Base-by-base conservation (phyloP, 257 asterid genomes). In the Solanum tarapatanum region DNA sequence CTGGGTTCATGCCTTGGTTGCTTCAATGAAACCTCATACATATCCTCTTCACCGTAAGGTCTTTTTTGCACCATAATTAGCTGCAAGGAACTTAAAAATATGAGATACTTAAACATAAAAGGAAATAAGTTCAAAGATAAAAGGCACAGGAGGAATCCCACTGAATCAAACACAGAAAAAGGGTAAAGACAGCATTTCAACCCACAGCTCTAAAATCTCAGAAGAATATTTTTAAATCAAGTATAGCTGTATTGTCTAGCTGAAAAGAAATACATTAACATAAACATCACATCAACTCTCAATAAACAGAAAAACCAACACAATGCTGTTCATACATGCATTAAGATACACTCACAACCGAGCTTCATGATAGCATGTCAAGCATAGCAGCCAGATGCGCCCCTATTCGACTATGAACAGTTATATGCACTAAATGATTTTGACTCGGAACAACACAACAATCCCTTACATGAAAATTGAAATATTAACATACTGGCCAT, bases 41-140 rank as follows among this genome's bases (percentile, higher is more conserved):
- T 74, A 82, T 92, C 90, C 76, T 89, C 95, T 89, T 92, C 94
- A 83, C 88, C 92, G 32, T 89, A 90, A 14, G 95, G 93, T 30
- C 98, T 93, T 84, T 95, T 95, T 84, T 90, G 88, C 84, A 93
- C 98, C 98, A 95, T 95, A 85, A 84, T 72, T 72, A 84, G 64
- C 76, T 39, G 60, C 60, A 66, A 39, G 28, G 66, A 85, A 26
- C 75, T 39, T 12, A 26, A 16, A 14, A 45, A 26, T 84, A 85
- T 36, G 60, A 68, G 87, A 37, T 45, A 85, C 7, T 39, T 45
- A 14, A n/a, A 66, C 43, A 1, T 24, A 39, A 66, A 39, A 26
- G 0, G 87, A 8, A 24, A 66, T 24, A 39, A 84, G 62, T 12
- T 26, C 36, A n/a, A 26, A 66, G 2, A 84, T 66, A 36, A 55